Percentiles rank a stretch among this genome's conserved stretches.
These are phyloP conservation scores for Capsella bursapastoris DNA, from an alignment of 345 rosid genomes.

Conservation along the genomic window DNA sequence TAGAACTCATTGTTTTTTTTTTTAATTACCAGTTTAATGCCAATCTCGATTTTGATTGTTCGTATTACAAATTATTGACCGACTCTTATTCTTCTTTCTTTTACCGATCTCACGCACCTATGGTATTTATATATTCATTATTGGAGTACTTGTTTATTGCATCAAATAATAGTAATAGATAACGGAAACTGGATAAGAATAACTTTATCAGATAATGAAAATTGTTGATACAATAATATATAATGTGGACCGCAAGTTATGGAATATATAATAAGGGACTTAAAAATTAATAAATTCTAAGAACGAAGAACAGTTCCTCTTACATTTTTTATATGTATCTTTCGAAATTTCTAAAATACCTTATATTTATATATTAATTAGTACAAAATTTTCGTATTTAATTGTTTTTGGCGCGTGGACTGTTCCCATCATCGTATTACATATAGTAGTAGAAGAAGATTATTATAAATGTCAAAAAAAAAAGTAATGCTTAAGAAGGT, in stretches of 20 bases:
- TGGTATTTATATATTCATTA: background rate
- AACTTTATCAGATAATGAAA: background rate
- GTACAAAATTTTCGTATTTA: background rate
- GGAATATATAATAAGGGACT: constrained; percentile 37
- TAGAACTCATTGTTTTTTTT: background rate
- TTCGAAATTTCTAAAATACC: background rate
- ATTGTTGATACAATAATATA: background rate
- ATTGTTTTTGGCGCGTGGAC: constrained; percentile 54
- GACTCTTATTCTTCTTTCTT: background rate
- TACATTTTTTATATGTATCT: background rate
- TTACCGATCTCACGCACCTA: background rate
- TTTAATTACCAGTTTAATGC: background rate
- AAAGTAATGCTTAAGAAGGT: constrained; percentile 46
- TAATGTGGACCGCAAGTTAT: constrained; percentile 33
- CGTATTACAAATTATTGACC: background rate
- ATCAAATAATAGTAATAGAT: background rate
- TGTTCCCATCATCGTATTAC: constrained; percentile 20
- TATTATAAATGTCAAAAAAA: too few relatives aligned
- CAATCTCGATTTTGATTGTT: background rate
- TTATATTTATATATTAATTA: background rate
- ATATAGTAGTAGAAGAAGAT: background rate
- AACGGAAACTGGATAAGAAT: constrained; percentile 14
- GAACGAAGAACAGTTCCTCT: background rate
- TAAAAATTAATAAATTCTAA: background rate
- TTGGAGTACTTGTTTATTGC: too few relatives aligned